Base-by-base conservation (phyloP, 2,329 filamentous ascomycete genomes). In the Parastagonospora avenae region DNA sequence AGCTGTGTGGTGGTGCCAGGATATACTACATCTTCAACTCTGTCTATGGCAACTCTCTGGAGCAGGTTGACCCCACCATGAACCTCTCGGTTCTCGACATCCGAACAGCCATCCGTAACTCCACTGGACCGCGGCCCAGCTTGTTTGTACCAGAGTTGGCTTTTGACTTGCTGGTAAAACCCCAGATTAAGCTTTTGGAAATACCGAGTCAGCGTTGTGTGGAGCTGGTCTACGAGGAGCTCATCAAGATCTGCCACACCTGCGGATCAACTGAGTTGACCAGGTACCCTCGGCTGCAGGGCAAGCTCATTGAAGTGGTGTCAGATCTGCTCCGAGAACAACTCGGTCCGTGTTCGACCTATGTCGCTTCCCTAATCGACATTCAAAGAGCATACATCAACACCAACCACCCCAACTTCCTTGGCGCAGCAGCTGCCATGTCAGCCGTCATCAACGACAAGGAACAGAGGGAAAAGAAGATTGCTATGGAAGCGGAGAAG, bases 1-100 rank as follows among this genome's bases (percentile, higher is more conserved):
- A 97, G 76, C 85, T 97, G 9, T 96, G 92, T 66, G 92, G 92
- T 69, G 92, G 92, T 70, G 92, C 92, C 40, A 86, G 93, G 52
- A 97, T 97, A 68, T 97, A 97, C 79, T 97, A 97, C 77, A 97
- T 97, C 63, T 97, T 97, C 82, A 97, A 97, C 78, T 96, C 92
- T 4, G 93, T 97, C 37, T 99, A 97, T 74, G 94, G 94, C 52
- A 97, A 93, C 75, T 95, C 93, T 15, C 81, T 99, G 43, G 94
- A 99, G 73, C 90, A 92, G 16, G 96, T 99, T 62, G 93, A 99
- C 65, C 94, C 94, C 4, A 99, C 93, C 2, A 91, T 89, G 41
- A 99, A 99, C 68, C 86, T 99, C 53, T 94, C 94, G 6, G 90
- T 93, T 11, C 85, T 93, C 42, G 94, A 99, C 71, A 99, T 99